Base-by-base conservation (phyloP, 2,329 filamentous ascomycete species). In the Cordyceps pruinosa region DNA sequence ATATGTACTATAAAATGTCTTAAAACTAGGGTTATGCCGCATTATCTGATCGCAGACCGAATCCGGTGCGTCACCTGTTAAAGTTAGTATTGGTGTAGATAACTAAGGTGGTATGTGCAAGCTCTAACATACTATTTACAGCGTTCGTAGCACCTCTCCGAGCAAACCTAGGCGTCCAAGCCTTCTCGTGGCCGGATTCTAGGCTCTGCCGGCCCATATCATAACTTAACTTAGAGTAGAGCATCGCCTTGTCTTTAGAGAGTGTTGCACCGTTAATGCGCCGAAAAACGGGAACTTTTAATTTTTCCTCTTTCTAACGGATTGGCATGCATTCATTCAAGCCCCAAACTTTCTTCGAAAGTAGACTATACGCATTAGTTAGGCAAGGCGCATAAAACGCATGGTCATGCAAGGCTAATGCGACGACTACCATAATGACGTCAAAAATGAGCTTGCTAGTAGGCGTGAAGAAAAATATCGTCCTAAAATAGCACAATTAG, bases 11-110 rank as follows among this genome's bases (percentile, higher is more conserved):
- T 66, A 60, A 26, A 70, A 70, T 3, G 61, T 70, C 1, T 48
- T 51, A 46, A 61, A 70, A 34, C 57, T 54, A 53, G 65, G 66
- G 44, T 69, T 54, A 57, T 70, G 57, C 23, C 61, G 64, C 58
- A 70, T 66, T 30, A 69, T 66, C 57, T 70, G 56, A 59, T 70
- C 60, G 34, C 60, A 59, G 23, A 70, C 58, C 21, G 60, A 58
- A 61, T 69, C 62, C 4, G 60, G 57, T 26, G 64, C 60, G 3
- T 68, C 61, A 37, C 64, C 64, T 66, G 32, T 48, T 8, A 45
- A 21, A 45, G 21, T 62, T 45, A 60, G 41, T 32, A 41, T 58
- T 37, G 4, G 15, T 25, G 41, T 45, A 13, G 42, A 21, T 44
- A 41, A 58, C 30, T 15, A 25, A 32, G 15, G 28, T 21, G 9